Conservation (phyloP, 768 basidiomycete genomes). For the Leucosporidium yakuticum region DNA sequence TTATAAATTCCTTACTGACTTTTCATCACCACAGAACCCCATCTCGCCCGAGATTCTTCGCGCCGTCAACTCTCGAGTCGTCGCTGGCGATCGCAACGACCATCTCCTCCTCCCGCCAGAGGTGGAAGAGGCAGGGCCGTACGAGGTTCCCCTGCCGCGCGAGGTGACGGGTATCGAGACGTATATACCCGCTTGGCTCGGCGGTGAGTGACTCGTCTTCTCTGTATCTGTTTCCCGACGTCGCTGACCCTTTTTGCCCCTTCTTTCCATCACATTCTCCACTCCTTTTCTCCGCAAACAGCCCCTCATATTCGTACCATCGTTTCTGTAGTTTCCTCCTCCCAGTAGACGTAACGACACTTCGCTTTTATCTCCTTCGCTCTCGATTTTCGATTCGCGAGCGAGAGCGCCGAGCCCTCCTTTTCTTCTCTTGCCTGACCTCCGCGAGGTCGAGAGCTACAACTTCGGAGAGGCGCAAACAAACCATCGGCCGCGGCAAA, state of each 20-base stretch:
- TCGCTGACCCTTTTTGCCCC: too few relatives aligned
- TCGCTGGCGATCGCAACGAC: conserved; percentile 93
- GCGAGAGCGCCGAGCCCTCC: too few relatives aligned
- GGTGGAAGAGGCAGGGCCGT: conserved; percentile 93
- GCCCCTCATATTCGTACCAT: background rate
- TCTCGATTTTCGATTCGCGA: too few relatives aligned
- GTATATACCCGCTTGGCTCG: conserved; percentile 22
- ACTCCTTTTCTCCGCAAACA: too few relatives aligned
- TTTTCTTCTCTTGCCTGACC: too few relatives aligned
- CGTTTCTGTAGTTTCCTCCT: background rate
- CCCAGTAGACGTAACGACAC: too few relatives aligned
- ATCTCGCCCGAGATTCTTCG: conserved; percentile 95
- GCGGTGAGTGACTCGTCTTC: conserved; percentile 6
- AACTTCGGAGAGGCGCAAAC: too few relatives aligned
- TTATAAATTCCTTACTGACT: conserved; percentile 9
- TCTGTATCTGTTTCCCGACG: too few relatives aligned
- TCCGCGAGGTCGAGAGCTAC: too few relatives aligned
- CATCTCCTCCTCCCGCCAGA: conserved; percentile 92
- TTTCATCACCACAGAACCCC: conserved; percentile 60
- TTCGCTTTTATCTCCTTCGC: too few relatives aligned
- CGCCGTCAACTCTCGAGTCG: conserved; percentile 90
- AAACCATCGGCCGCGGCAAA: too few relatives aligned
- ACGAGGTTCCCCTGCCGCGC: conserved; percentile 85
- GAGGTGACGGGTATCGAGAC: conserved; percentile 87
- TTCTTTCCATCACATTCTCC: too few relatives aligned